Evolutionary conservation across 306 rosid species (phyloP), one percentile per base, ranked within the genome.

Genomic region (Comarum palustre): DNA sequence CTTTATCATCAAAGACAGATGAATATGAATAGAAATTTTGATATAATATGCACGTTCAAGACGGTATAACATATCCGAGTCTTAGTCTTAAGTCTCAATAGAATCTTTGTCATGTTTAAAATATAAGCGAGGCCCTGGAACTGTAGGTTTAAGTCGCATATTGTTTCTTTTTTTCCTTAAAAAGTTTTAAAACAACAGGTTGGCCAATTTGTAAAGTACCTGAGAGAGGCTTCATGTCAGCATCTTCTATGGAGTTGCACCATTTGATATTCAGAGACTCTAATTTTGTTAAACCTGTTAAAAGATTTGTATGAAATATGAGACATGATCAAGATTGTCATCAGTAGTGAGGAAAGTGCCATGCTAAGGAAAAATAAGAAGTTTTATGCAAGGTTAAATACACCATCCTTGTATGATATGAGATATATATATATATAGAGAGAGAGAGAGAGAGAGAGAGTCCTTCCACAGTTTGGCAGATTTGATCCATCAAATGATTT

Each of bases 221-320:
- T 67, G 96, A 82, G 31, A 94, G 88, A 68, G 87, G 88, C 85
- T 80, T 85, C 87, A 94, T 86, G 79, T 94, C 99, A 27, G 83
- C 81, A 85, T 94, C 87, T 43, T 90, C 85, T 72, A 94, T 85
- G 88, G 91, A 89, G 76, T 89, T 91, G 76, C 99, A 91, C 93
- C 99, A 94, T 86, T 89, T 94, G 57, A 94, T 78, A 91, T 94
- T 94, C 69, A 94, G 92, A 80, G 95, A 94, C 77, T 91, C 95
- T 84, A 94, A 82, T 74, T 86, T 91, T 47, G 78, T 79, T 75
- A 94, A 86, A 81, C 91, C 97, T 94, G 89, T 69, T 67, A 72
- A 64, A 68, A 20, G n/a, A 69, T 41, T 68, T 39, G 36, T 13
- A 67, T n/a, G 41, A 24, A 31, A 11, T 51, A 54, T 52, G 36